Evolutionary conservation across 768 basidiomycete genomes (phyloP).

Genomic region (Sarcomyxa edulis): DNA sequence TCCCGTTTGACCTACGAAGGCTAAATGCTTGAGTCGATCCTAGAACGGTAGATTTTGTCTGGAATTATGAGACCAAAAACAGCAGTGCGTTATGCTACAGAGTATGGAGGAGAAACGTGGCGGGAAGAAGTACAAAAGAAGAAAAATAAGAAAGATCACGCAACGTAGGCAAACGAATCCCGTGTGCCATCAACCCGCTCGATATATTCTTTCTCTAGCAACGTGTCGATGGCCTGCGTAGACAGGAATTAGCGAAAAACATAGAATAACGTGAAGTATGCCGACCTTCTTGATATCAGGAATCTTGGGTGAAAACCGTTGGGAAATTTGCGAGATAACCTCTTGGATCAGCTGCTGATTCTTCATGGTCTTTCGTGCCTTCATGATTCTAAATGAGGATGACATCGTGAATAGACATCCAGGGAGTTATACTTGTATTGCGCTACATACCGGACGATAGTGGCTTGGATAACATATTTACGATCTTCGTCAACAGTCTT

Average conservation of each 20-base stretch:
- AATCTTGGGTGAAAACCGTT: conserved; percentile 88
- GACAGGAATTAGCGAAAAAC: conserved; percentile 9
- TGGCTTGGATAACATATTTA: conserved; percentile 94
- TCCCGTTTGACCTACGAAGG: too few species aligned
- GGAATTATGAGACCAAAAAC: too few species aligned
- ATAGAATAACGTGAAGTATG: conserved; percentile 3
- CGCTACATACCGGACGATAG: conserved; percentile 67
- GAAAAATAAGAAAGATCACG: conserved; percentile 28
- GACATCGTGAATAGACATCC: conserved; percentile 2
- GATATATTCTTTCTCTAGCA: conserved; percentile 97
- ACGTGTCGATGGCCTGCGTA: conserved; percentile 78
- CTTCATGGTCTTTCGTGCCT: conserved; percentile 93
- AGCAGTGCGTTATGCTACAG: conserved; percentile 1
- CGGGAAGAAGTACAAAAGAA: conserved; percentile 5
- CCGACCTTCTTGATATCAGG: conserved; percentile 93
- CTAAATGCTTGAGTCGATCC: too few species aligned
- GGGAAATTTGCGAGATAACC: conserved; percentile 83
- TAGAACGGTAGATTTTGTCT: too few species aligned
- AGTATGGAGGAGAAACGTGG: conserved; percentile 4
- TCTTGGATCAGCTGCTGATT: conserved; percentile 88
- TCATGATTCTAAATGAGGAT: conserved; percentile 68
- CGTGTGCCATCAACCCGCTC: conserved; percentile 90
- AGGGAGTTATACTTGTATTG: not conserved
- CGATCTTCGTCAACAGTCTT: conserved; percentile 97
- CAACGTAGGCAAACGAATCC: conserved; percentile 81